A percentile compares a stretch with the other conserved stretches of the same genome.
Conservation (phyloP, 768 basidiomycete genomes). For the Kwoniella europaea region DNA sequence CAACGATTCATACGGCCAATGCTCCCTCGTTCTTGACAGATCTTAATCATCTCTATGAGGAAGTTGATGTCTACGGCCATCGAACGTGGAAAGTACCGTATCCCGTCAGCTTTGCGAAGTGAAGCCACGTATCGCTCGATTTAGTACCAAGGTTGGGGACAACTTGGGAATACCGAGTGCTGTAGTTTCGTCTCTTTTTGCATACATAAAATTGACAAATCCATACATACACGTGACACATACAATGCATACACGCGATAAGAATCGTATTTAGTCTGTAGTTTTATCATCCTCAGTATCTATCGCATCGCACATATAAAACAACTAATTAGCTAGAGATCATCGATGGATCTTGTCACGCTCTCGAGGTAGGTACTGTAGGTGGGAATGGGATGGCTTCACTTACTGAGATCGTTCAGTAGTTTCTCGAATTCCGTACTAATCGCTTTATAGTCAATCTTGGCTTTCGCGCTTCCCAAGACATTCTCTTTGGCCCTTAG, state of each 20-base stretch:
- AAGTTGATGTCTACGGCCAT: not conserved
- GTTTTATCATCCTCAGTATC: too few relatives aligned
- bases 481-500: not conserved
- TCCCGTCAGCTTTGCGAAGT: not conserved
- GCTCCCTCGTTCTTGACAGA: too few relatives aligned
- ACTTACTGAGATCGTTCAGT: not conserved
- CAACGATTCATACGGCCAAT: too few relatives aligned
- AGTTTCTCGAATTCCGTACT: not conserved
- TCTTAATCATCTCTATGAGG: not conserved
- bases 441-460: not conserved
- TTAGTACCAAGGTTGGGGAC: not conserved
- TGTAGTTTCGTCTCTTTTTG: not conserved
- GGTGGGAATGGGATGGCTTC: not conserved
- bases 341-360: too few relatives aligned
- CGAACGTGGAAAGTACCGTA: not conserved
- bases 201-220: not conserved
- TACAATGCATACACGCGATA: too few relatives aligned
- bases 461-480: not conserved
- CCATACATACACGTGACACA: too few relatives aligned
- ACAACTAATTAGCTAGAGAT: not conserved
- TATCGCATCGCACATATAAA: too few relatives aligned
- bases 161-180: not conserved
- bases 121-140: not conserved
- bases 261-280: too few relatives aligned
- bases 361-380: not conserved